Evolutionary conservation across 768 basidiomycete genomes (phyloP).

Genomic region (Trametes coccinea): DNA sequence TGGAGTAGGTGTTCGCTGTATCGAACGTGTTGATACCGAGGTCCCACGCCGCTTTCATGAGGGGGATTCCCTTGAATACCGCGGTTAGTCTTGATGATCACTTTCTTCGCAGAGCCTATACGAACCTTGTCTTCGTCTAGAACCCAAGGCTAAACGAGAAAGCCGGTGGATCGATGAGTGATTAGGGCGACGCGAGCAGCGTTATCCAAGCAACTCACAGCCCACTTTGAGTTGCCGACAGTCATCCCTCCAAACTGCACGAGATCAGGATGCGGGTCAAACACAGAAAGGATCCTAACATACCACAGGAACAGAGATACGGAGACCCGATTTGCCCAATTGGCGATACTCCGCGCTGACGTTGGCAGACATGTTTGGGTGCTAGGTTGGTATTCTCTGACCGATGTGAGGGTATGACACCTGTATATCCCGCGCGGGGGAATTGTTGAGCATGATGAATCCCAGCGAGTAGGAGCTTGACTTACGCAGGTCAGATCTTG

Average conservation of each 20-base stretch:
- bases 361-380: not conserved
- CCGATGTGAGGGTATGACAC: not conserved
- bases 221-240: slow-evolving; percentile 23
- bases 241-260: slow-evolving; percentile 25
- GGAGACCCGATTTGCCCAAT: slow-evolving; percentile 28
- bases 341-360: slow-evolving; percentile 24
- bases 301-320: slow-evolving; percentile 30
- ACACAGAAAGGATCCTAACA: not conserved
- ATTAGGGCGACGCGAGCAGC: too few relatives aligned
- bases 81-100: not conserved
- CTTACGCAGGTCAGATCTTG: too few relatives aligned
- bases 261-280: not conserved
- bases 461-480: too few relatives aligned
- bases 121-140: slow-evolving; percentile 25
- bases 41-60: slow-evolving; percentile 35
- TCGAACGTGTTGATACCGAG: slow-evolving; percentile 32
- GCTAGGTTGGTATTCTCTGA: not conserved
- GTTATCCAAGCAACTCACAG: slow-evolving; percentile 5
- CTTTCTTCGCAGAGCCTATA: not conserved
- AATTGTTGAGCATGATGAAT: too few relatives aligned
- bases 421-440: too few relatives aligned
- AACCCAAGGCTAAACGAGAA: slow-evolving; percentile 24
- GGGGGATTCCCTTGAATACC: slow-evolving; percentile 13
- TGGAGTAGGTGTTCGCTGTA: slow-evolving; percentile 39
- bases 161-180: not conserved